Evolutionary conservation across 2,329 filamentous ascomycete genomes (phyloP).

Genomic region (Colletotrichum sp.): DNA sequence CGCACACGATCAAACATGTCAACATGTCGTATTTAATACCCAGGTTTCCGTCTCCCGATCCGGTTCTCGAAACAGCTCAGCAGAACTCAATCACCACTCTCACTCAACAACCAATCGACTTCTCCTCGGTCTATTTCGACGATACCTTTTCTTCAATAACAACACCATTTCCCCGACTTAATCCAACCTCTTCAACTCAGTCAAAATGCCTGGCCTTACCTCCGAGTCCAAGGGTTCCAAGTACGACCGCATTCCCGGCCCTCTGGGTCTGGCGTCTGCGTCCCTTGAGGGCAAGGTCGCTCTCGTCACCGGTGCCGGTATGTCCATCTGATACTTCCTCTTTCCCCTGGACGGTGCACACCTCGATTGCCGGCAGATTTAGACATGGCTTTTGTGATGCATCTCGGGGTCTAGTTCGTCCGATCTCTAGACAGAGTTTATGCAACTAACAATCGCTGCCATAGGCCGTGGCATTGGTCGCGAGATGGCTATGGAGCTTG

Average conservation of each 20-base stretch:
- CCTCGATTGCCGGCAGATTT: background rate
- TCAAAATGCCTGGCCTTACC: conserved; percentile 37
- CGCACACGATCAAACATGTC: background rate
- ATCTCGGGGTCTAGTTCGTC: conserved; percentile 1
- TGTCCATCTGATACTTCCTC: conserved; percentile 20
- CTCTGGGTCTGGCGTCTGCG: conserved; percentile 44
- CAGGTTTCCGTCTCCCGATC: background rate
- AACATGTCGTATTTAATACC: conserved; percentile 9
- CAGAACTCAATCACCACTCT: conserved; percentile 5
- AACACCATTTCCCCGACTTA: background rate
- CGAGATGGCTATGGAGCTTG: conserved; percentile 63
- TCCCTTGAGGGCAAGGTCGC: conserved; percentile 85
- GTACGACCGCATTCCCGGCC: conserved; percentile 42
- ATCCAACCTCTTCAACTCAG: background rate
- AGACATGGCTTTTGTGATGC: background rate
- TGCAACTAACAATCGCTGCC: background rate
- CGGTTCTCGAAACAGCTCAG: background rate
- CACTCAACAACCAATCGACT: background rate
- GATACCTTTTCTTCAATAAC: background rate
- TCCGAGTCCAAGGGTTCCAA: conserved; percentile 27
- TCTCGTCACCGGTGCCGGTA: conserved; percentile 74
- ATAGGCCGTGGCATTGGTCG: conserved; percentile 62
- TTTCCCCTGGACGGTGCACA: background rate
- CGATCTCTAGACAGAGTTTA: background rate
- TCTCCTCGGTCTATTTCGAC: conserved; percentile 7